These are phyloP conservation scores for Monotropa hypopitys DNA, from an alignment of 179 eudicot genomes.

Conservation along the genomic window DNA sequence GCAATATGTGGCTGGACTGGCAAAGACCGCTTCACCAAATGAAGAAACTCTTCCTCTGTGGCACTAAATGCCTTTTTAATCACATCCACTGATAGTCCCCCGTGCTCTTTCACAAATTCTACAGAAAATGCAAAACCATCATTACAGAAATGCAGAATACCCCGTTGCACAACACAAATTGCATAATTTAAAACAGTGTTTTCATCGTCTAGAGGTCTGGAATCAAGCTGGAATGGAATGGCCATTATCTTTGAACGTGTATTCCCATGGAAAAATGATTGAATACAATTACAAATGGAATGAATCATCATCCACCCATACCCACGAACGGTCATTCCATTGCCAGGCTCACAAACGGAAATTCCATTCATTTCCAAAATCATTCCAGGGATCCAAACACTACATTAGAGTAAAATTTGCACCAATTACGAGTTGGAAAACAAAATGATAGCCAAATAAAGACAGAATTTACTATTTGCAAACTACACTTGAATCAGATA, in stretches of 20 bases:
- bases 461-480: not conserved
- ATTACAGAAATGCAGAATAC: not conserved
- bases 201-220: not conserved
- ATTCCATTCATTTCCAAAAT: too few species aligned
- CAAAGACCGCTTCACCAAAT: constrained; percentile 35
- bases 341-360: too few species aligned
- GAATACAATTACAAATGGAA: not conserved
- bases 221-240: not conserved
- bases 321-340: too few species aligned
- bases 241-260: not conserved
- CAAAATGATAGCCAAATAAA: not conserved
- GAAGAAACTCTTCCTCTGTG: constrained; percentile 57
- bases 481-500: not conserved
- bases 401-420: not conserved
- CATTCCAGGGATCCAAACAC: not conserved
- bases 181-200: not conserved
- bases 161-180: not conserved
- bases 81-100: constrained; percentile 58
- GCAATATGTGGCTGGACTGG: constrained; percentile 39
- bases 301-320: too few species aligned
- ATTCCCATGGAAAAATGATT: not conserved
- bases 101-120: constrained; percentile 55
- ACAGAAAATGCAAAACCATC: not conserved
- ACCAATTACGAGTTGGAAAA: not conserved
- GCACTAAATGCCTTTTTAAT: constrained; percentile 61